Conservation (phyloP, 192 early-diverging fungal species). For the Backusella liffmaniae region DNA sequence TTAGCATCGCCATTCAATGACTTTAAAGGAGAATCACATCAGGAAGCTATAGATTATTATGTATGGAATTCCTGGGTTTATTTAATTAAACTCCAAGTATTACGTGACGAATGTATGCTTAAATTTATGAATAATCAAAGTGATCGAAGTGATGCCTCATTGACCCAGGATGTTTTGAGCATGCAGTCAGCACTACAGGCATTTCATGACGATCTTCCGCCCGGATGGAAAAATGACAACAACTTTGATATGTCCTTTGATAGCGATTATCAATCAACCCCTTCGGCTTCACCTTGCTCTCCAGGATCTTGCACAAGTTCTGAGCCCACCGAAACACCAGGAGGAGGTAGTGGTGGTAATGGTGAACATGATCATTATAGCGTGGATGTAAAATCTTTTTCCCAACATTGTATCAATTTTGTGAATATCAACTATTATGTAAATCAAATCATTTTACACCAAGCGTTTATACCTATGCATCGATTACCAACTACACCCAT, state of each 20-base stretch:
- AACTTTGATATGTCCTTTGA: background rate
- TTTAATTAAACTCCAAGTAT: conserved; percentile 27
- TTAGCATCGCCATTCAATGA: background rate
- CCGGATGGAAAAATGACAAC: conserved; percentile 1
- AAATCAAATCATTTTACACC: conserved; percentile 35
- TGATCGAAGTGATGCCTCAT: background rate
- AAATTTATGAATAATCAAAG: conserved; percentile 8
- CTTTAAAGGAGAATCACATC: background rate
- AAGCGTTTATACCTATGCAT: conserved; percentile 28
- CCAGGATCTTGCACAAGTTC: background rate
- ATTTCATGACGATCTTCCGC: conserved; percentile 7
- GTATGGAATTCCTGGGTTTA: conserved; percentile 31
- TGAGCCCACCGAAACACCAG: background rate
- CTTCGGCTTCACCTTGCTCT: background rate
- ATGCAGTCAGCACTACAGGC: conserved; percentile 10
- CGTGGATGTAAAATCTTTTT: conserved; percentile 15
- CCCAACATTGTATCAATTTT: conserved; percentile 23
- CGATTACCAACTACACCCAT: conserved; percentile 26
- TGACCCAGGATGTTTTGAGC: conserved; percentile 19
- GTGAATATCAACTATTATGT: conserved; percentile 32
- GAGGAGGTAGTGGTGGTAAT: background rate
- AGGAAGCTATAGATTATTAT: conserved; percentile 18
- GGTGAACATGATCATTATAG: background rate
- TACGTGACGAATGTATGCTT: conserved; percentile 28
- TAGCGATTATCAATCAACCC: background rate